phyloP scores from a whole-genome alignment of 805 yeast species.

The Pichia thaimueangensis region DNA sequence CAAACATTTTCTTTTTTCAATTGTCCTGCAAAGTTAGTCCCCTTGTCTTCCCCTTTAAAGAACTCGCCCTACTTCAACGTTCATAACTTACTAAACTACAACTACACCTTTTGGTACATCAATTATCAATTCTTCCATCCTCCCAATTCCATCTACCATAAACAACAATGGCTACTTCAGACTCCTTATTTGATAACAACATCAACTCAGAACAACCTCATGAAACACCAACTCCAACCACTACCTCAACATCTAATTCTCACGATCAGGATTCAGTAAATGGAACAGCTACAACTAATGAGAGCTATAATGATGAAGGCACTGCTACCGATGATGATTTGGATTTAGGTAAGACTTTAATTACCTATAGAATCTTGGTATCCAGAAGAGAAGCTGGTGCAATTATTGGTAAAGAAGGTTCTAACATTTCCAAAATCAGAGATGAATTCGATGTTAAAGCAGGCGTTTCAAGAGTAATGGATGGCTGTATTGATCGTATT shows the following conservation, averaged over 20 bases:
- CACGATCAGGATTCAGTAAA: not conserved
- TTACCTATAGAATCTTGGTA: slow-evolving; percentile 53
- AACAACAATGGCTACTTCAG: slow-evolving; percentile 20
- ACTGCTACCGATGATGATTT: slow-evolving; percentile 12
- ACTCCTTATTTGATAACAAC: slow-evolving; percentile 29
- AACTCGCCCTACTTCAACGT: not conserved
- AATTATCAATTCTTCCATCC: not conserved
- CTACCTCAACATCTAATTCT: not conserved
- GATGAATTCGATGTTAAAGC: slow-evolving; percentile 75
- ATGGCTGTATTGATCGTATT: slow-evolving; percentile 78
- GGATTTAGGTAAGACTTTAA: slow-evolving; percentile 25
- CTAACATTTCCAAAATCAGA: slow-evolving; percentile 67
- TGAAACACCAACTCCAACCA: slow-evolving; percentile 9
- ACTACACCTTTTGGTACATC: not conserved
- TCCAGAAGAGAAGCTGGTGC: slow-evolving; percentile 87
- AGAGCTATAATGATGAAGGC: not conserved
- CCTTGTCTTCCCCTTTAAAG: not conserved
- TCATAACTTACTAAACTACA: not conserved
- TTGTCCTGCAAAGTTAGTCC: not conserved
- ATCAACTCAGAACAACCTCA: slow-evolving; percentile 16
- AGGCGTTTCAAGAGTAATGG: slow-evolving; percentile 74
- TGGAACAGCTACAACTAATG: not conserved
- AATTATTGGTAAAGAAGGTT: slow-evolving; percentile 80
- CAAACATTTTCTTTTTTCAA: not conserved
- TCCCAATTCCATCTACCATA: not conserved